Evolutionary conservation across 805 yeast genomes (phyloP), one percentile per base, ranked within the genome.

Genomic region (Cyberlindnera samutprakarnensis): DNA sequence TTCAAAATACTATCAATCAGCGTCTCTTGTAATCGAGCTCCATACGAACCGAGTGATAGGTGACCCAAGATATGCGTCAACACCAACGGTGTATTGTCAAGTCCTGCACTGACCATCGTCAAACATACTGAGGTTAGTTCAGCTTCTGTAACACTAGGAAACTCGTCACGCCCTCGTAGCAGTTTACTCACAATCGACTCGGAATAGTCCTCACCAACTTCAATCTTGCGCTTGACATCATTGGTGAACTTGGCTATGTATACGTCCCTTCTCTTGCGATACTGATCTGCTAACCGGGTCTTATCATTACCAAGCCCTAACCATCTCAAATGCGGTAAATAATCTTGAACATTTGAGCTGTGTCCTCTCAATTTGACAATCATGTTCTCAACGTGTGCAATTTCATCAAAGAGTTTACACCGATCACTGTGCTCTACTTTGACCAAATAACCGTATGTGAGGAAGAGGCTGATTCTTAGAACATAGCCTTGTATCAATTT

Each of bases 71-170:
- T 62, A 39, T 78, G 75, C 39, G 70, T 69, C 30, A 80, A 59
- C 28, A 73, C 78, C 20, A 79, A 60, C 0, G 86, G 78, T 1
- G 78, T 70, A 40, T 82, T 81, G 48, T 81, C 90, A 16, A 81
- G 56, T 0, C 92, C 92, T 7, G 88, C 92, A 43, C 86, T 77
- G 0, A 81, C 78, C 79, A 80, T 73, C 0, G 88, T 77, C 25
- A 81, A 57, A 47, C 88, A 80, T 6, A 78, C 64, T 27, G 83
- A 72, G 27, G 62, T 61, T 30, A 75, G 48, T 44, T 78, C 84
- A 7, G 53, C 53, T 2, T 41, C 46, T 7, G 56, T 53, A 10
- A 66, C 49, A 4, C 26, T 13, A 10, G 48, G 49, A 13, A 28
- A 34, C 6, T 42, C 43, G 3, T 33, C 19, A 14, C 28, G 25